Evolutionary conservation across 345 rosid genomes (phyloP).

Genomic region (Brassica juncea): DNA sequence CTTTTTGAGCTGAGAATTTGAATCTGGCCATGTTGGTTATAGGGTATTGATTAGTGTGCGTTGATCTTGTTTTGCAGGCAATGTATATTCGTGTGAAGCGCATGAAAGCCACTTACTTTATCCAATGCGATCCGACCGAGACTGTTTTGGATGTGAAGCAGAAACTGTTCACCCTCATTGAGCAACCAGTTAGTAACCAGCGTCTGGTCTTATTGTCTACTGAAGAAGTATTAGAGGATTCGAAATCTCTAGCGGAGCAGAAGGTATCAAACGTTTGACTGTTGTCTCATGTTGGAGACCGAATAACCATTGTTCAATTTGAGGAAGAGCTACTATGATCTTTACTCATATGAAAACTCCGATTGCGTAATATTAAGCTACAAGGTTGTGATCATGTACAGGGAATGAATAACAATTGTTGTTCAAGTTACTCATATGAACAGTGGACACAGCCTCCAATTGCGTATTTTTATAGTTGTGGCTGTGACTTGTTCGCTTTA

Average conservation of each 20-base stretch:
- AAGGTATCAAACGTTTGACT: conserved; percentile 47
- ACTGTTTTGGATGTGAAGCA: conserved; percentile 68
- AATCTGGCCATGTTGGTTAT: not conserved
- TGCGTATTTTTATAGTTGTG: too few species aligned
- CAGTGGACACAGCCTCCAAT: too few species aligned
- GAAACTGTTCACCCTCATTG: conserved; percentile 65
- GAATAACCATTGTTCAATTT: not conserved
- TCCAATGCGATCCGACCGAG: conserved; percentile 89
- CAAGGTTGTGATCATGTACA: too few species aligned
- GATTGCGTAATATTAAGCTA: too few species aligned
- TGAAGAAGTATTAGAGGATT: conserved; percentile 69
- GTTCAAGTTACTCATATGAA: too few species aligned
- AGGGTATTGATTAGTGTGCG: not conserved
- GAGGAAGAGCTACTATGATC: not conserved
- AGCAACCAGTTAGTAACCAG: conserved; percentile 70
- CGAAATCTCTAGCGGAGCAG: conserved; percentile 79
- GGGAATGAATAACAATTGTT: too few species aligned
- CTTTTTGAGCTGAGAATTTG: not conserved
- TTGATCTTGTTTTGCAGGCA: conserved; percentile 52
- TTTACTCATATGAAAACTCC: too few species aligned
- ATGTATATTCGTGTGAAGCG: conserved; percentile 95
- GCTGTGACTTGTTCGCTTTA: too few species aligned
- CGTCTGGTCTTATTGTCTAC: conserved; percentile 61
- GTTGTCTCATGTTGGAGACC: not conserved
- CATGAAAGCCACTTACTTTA: conserved; percentile 76